Evolutionary conservation across 345 rosid species (phyloP).

Genomic region (Brassica juncea): DNA sequence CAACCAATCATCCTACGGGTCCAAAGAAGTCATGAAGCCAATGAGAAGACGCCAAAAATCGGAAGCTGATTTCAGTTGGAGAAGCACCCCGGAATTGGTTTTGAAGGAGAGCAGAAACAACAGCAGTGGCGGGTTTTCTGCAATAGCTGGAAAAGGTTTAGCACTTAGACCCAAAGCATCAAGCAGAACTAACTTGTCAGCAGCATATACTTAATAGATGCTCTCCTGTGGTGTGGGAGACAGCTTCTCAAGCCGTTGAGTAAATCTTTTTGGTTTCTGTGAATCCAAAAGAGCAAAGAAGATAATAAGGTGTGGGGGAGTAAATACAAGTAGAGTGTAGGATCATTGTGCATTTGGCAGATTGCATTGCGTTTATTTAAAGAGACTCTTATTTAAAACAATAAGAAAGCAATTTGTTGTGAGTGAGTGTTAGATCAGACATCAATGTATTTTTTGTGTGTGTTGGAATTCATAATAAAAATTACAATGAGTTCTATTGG

Average conservation of each 20-base stretch:
- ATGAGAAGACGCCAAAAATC: background rate
- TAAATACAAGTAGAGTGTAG: constrained; percentile 17
- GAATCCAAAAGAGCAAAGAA: constrained; percentile 15
- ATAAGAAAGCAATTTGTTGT: background rate
- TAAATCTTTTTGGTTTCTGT: constrained; percentile 49
- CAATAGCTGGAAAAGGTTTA: constrained; percentile 55
- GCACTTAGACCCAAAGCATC: constrained; percentile 67
- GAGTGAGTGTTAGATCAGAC: constrained; percentile 11
- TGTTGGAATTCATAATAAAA: constrained; percentile 6
- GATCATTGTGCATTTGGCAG: background rate
- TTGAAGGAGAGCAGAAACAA: constrained; percentile 50
- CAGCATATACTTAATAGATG: constrained; percentile 47
- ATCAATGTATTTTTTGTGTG: background rate
- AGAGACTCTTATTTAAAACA: background rate
- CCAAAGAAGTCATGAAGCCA: constrained; percentile 35
- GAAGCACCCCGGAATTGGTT: constrained; percentile 53
- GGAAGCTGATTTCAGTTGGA: constrained; percentile 36
- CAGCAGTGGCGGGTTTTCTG: constrained; percentile 42
- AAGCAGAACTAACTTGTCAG: constrained; percentile 36
- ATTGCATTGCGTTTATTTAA: constrained; percentile 20
- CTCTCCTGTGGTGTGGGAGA: constrained; percentile 30
- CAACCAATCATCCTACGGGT: constrained; percentile 42
- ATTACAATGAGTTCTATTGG: background rate
- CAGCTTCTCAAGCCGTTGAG: constrained; percentile 46
- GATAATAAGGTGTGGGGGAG: background rate